Conservation (phyloP, 2,329 filamentous ascomycete genomes). For the Scorias spongiosa region DNA sequence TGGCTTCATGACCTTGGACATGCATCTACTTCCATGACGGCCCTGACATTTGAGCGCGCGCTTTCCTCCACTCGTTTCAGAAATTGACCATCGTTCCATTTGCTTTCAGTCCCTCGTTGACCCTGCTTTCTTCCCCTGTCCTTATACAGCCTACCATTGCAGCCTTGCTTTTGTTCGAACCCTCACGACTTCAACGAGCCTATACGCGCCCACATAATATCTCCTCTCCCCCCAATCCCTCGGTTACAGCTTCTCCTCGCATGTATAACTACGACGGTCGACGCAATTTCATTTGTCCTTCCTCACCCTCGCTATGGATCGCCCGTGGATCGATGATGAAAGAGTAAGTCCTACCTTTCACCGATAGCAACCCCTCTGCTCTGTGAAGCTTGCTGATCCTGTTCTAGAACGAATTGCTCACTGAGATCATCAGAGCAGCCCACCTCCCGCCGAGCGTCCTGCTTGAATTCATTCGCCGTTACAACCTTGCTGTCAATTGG, state of each 20-base stretch:
- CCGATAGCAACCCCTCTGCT: background rate
- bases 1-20: slow-evolving; percentile 1
- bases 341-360: slow-evolving; percentile 22
- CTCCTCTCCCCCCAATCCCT: too few species aligned
- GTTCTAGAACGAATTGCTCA: slow-evolving; percentile 27
- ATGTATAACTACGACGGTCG: slow-evolving; percentile 15
- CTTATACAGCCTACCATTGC: too few species aligned
- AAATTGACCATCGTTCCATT: too few species aligned
- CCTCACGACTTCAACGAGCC: slow-evolving; percentile 11
- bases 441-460: slow-evolving; percentile 28
- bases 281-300: slow-evolving; percentile 15
- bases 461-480: slow-evolving; percentile 28
- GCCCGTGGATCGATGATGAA: slow-evolving; percentile 32
- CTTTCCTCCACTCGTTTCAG: slow-evolving; percentile 18
- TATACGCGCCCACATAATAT: slow-evolving; percentile 10
- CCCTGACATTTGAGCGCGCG: slow-evolving; percentile 11
- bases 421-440: slow-evolving; percentile 36
- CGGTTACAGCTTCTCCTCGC: slow-evolving; percentile 4
- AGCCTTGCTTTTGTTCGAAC: slow-evolving; percentile 7
- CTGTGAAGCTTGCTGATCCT: background rate
- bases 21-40: slow-evolving; percentile 9
- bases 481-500: slow-evolving; percentile 32
- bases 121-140: too few species aligned
- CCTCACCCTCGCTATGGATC: slow-evolving; percentile 25
- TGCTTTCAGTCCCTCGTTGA: too few species aligned